These are phyloP conservation scores for Hypoxylon rubiginosum DNA, from an alignment of 2,329 filamentous ascomycete genomes.

Conservation along the genomic window DNA sequence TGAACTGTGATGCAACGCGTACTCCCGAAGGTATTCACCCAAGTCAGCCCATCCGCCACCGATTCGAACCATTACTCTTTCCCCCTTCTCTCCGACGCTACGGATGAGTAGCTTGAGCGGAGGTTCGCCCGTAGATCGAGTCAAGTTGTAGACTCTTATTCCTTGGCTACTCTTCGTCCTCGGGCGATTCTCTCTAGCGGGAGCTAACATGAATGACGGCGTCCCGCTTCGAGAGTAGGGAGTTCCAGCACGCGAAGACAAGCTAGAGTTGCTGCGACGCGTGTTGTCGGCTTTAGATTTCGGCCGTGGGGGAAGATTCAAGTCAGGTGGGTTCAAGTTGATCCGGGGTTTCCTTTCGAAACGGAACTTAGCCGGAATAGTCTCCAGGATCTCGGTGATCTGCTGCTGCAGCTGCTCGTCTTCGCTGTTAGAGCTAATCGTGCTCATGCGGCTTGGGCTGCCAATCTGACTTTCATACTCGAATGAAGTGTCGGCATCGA, in stretches of 20 bases:
- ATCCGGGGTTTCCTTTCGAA: slow-evolving; percentile 70
- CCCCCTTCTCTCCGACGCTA: slow-evolving; percentile 87
- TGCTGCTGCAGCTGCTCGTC: slow-evolving; percentile 83
- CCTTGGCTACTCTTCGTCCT: slow-evolving; percentile 71
- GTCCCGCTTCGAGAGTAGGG: slow-evolving; percentile 65
- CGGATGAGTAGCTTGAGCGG: slow-evolving; percentile 97
- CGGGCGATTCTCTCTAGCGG: slow-evolving; percentile 64
- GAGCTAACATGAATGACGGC: slow-evolving; percentile 76
- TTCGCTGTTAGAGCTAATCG: slow-evolving; percentile 56
- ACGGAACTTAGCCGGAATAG: slow-evolving; percentile 83
- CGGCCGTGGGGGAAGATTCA: slow-evolving; percentile 63
- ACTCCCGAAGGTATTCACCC: slow-evolving; percentile 93
- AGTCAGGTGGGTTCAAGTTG: slow-evolving; percentile 71
- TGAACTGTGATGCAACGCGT: slow-evolving; percentile 91
- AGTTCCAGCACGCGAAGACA: slow-evolving; percentile 57
- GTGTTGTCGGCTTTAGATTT: slow-evolving; percentile 60
- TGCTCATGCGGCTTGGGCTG: slow-evolving; percentile 54
- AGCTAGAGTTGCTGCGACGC: slow-evolving; percentile 63
- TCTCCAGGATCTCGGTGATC: slow-evolving; percentile 82
- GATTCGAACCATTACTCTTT: slow-evolving; percentile 97
- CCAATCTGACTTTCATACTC: slow-evolving; percentile 52
- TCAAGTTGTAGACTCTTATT: slow-evolving; percentile 93
- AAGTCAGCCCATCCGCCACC: slow-evolving; percentile 98
- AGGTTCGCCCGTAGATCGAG: slow-evolving; percentile 83
- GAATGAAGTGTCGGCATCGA: slow-evolving; percentile 62